Evolutionary conservation across 1,284 basidiomycete species (phyloP), one percentile per base, ranked within the genome.

Genomic region (Cutaneotrichosporon daszewskae): DNA sequence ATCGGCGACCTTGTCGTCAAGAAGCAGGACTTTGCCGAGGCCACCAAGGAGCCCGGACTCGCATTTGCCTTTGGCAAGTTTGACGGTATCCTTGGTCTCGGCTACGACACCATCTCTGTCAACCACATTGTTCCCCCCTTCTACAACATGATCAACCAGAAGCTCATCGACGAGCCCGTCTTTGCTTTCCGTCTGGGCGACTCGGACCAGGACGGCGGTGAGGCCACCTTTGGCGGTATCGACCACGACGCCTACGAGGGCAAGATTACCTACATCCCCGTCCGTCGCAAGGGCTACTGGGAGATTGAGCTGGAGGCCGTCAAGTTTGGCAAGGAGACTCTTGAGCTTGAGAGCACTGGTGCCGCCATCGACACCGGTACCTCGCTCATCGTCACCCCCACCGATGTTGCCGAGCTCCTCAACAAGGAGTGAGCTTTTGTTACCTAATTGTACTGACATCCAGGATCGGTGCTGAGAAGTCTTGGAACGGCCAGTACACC

Each of bases 271-370:
- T 98, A 97, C 63, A 88, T 87, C 22, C 94, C 95, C 44, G 78
- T 99, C 47, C 85, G 92, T 62, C 82, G 91, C 64, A 91, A 88
- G 77, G 95, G 91, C 7, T 98, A 98, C 76, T 99, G 95, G 95
- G 89, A 96, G 70, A 89, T 97, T 45, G 90, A 92, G 70, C 82
- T 98, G 20, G 78, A 88, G 73, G 83, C 83, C 68, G 79, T 96
- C 46, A 65, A 74, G 6, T 91, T 96, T 49, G 92, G 90, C 45
- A 78, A 84, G 39, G 92, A 94, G 40, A 78, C 76, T 37, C 78
- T 94, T 32, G 85, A 91, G 58, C 78, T 94, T 14, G 86, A 91
- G 58, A 84, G 81, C 73, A 90, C 90, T 42, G 90, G 92, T 40
- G 92, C 92, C 57, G 92, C 91, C 39, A 96, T 97, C 58, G 92